Evolutionary conservation across 257 asterid genomes (phyloP), one percentile per base, ranked within the genome.

Genomic region (Solanum sparsipilum): DNA sequence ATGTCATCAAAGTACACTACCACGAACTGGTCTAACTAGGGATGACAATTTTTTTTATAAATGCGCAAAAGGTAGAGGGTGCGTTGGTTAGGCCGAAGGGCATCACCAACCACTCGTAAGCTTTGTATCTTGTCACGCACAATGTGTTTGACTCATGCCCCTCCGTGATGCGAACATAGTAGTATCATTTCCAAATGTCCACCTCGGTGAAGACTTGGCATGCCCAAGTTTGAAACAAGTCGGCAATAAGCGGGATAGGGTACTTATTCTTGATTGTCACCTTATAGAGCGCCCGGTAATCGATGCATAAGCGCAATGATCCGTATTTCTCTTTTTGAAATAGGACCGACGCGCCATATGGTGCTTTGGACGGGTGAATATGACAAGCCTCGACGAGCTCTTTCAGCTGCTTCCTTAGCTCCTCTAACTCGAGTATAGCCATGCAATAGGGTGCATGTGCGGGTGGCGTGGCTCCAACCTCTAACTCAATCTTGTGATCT

Each of bases 291-390:
- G 3, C 20, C 1, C 20, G 20, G 0, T 46, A 46, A 0, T 46
- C 7, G 7, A 46, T 46, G 20, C 58, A 46, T 46, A 46, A 46
- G 60, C 3, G 3, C 3, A 48, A 15, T 48, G 60, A 48, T 5
- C 1, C 60, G 0, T 48, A 20, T 6, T 48, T 48, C 60, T 48
- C 7, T 3, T 48, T 48, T 2, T 2, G 21, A 0, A 15, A 15
- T 5, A 1, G 21, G 20, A 48, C 3, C 0, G 3, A 0, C 3
- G 8, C 1, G 0, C 23, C 63, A 52, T 52, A 52, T 16, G 63
- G 23, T 16, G 9, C 23, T 7, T 52, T 52, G 9, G 9, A 52
- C 1, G 23, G 8, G 23, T 0, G 9, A 7, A 52, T 52, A 8
- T 52, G 8, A 52, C 4, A 0, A 1, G 9, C 63, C 63, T 52